Percentiles rank a stretch among this genome's conserved stretches.
These are phyloP conservation scores for Ustilago sp. DNA, from an alignment of 1,284 basidiomycete genomes.

Conservation along the genomic window DNA sequence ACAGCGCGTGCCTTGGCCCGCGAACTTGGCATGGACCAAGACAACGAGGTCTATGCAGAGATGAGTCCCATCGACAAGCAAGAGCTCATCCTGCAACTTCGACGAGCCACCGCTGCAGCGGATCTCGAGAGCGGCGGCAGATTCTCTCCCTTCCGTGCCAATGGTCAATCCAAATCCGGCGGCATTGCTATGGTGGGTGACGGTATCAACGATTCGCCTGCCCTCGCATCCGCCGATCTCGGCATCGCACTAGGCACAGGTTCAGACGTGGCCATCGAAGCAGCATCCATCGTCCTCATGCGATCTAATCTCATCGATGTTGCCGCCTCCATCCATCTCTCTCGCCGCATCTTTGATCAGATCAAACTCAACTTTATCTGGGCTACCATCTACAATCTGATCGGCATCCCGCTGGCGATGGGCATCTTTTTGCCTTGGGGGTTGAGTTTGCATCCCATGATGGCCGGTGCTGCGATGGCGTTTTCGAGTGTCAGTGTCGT, in stretches of 20 bases:
- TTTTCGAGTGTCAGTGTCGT: constrained; percentile 97
- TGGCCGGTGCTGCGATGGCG: constrained; percentile 97
- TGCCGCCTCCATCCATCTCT: constrained; percentile 92
- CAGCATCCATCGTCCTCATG: constrained; percentile 97
- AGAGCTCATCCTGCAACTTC: constrained; percentile 70
- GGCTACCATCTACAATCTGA: constrained; percentile 79
- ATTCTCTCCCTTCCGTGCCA: constrained; percentile 27
- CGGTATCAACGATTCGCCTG: constrained; percentile 98
- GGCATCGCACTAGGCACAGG: constrained; percentile 96
- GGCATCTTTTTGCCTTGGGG: constrained; percentile 92
- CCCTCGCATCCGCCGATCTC: constrained; percentile 91
- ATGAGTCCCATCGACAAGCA: constrained; percentile 67
- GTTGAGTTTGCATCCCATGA: constrained; percentile 94
- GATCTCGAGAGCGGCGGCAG: constrained; percentile 35
- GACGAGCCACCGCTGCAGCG: constrained; percentile 53
- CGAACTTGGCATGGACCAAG: constrained; percentile 54
- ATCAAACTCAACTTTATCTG: constrained; percentile 76
- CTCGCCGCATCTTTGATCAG: constrained; percentile 86
- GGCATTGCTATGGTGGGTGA: constrained; percentile 83
- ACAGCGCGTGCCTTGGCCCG: constrained; percentile 63
- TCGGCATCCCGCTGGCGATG: constrained; percentile 99
- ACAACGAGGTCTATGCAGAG: constrained; percentile 60
- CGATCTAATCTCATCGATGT: constrained; percentile 94
- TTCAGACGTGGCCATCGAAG: constrained; percentile 96
- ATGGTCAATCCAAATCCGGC: constrained; percentile 31